Evolutionary conservation across 257 asterid genomes (phyloP).

Genomic region (Solanum ahanhuiri): DNA sequence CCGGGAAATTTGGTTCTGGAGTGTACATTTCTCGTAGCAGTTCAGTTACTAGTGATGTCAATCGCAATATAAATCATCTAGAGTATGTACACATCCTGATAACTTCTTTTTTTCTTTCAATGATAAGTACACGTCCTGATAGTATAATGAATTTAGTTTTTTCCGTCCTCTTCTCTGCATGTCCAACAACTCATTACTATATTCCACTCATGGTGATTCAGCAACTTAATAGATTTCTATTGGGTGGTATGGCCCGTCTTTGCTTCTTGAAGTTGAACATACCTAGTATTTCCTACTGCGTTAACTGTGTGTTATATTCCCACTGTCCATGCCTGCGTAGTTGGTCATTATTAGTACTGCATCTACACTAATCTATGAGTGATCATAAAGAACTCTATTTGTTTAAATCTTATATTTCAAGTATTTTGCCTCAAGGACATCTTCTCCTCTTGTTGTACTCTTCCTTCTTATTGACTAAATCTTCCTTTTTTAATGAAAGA

Average conservation of each 20-base stretch:
- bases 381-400: not conserved
- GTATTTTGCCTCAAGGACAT: not conserved
- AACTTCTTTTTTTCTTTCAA: not conserved
- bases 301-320: not conserved
- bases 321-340: not conserved
- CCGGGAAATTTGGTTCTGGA: constrained; percentile 80
- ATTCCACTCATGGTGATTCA: not conserved
- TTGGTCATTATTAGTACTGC: not conserved
- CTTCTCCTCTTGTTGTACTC: not conserved
- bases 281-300: not conserved
- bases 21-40: constrained; percentile 69
- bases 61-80: constrained; percentile 70
- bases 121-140: not conserved
- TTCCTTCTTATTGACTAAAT: not conserved
- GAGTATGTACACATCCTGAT: constrained; percentile 46
- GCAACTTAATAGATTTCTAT: not conserved
- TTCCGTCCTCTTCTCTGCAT: not conserved
- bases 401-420: not conserved
- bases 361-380: not conserved
- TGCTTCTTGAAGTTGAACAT: not conserved
- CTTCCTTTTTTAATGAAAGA: not conserved
- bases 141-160: not conserved
- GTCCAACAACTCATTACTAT: not conserved
- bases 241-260: not conserved
- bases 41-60: constrained; percentile 89